Conservation (phyloP, 2,329 filamentous ascomycete genomes). For the Xylariaceae sp. region DNA sequence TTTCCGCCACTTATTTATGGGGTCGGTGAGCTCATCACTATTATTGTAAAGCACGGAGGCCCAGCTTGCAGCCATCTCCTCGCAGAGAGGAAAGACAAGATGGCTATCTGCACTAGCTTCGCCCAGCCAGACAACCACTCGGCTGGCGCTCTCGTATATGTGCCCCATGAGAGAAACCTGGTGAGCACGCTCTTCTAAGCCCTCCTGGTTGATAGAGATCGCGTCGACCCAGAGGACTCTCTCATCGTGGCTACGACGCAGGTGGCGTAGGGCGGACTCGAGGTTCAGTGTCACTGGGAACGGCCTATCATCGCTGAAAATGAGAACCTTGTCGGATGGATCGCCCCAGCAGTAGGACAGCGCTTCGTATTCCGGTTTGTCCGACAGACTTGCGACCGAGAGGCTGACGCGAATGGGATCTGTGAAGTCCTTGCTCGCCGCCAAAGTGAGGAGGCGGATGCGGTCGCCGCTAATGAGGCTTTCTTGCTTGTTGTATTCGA, state of each 20-base stretch:
- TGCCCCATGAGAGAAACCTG: background rate
- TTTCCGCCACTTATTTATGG: background rate
- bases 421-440: constrained; percentile 11
- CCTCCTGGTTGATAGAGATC: constrained; percentile 23
- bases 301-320: constrained; percentile 13
- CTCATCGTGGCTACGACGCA: constrained; percentile 5
- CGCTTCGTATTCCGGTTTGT: constrained; percentile 11
- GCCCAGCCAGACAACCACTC: background rate
- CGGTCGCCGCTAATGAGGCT: constrained; percentile 5
- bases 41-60: background rate
- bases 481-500: background rate
- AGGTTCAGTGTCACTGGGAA: constrained; percentile 22
- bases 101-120: background rate
- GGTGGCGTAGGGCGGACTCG: constrained; percentile 18
- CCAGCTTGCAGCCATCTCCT: background rate
- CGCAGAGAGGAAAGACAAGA: background rate
- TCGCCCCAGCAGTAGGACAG: constrained; percentile 25
- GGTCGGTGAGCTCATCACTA: background rate
- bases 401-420: background rate
- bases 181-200: constrained; percentile 2
- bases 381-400: background rate
- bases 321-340: constrained; percentile 12
- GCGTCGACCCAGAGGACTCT: constrained; percentile 25
- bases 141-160: background rate
- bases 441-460: constrained; percentile 13